Percentiles rank a stretch among this genome's conserved stretches.
phyloP scores from a whole-genome alignment of 2,329 filamentous ascomycete genomes.

The Zopfia rhizophila region DNA sequence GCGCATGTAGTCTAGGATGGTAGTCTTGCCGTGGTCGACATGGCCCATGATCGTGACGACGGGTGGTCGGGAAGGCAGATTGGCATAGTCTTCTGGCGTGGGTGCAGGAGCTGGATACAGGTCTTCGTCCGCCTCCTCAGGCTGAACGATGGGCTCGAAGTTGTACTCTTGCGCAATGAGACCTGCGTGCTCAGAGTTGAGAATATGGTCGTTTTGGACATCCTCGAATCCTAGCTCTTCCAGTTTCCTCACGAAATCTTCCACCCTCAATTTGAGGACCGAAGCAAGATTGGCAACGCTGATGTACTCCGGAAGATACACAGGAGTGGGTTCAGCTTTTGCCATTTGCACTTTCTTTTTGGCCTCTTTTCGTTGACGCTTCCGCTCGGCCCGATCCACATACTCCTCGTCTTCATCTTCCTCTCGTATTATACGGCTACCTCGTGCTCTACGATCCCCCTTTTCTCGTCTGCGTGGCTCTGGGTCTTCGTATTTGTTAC shows the following conservation, averaged over 20 bases:
- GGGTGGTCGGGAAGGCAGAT: slow-evolving; percentile 80
- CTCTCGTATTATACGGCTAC: slow-evolving; percentile 32
- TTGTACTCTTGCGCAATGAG: slow-evolving; percentile 93
- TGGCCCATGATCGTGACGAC: slow-evolving; percentile 99
- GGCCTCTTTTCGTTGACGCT: slow-evolving; percentile 44
- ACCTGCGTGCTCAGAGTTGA: slow-evolving; percentile 90
- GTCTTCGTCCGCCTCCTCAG: slow-evolving; percentile 71
- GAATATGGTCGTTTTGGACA: slow-evolving; percentile 81
- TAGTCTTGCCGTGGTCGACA: slow-evolving; percentile 98
- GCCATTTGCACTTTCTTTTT: slow-evolving; percentile 46
- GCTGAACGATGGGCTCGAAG: slow-evolving; percentile 82
- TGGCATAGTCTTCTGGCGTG: slow-evolving; percentile 68
- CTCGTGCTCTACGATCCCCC: slow-evolving; percentile 20
- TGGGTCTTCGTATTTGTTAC: slow-evolving; percentile 46
- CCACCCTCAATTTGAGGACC: slow-evolving; percentile 75
- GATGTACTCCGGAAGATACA: slow-evolving; percentile 90
- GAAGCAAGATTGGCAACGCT: slow-evolving; percentile 84
- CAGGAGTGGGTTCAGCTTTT: slow-evolving; percentile 52
- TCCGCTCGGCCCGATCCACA: slow-evolving; percentile 40
- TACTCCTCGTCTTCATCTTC: slow-evolving; percentile 33
- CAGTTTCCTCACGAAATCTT: slow-evolving; percentile 79
- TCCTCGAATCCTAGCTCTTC: slow-evolving; percentile 90
- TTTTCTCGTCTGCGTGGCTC: slow-evolving; percentile 33
- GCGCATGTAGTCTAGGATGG: slow-evolving; percentile 89
- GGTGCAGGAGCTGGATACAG: slow-evolving; percentile 68